Conservation (phyloP, 345 rosid genomes). For the Kernera saxatilis region DNA sequence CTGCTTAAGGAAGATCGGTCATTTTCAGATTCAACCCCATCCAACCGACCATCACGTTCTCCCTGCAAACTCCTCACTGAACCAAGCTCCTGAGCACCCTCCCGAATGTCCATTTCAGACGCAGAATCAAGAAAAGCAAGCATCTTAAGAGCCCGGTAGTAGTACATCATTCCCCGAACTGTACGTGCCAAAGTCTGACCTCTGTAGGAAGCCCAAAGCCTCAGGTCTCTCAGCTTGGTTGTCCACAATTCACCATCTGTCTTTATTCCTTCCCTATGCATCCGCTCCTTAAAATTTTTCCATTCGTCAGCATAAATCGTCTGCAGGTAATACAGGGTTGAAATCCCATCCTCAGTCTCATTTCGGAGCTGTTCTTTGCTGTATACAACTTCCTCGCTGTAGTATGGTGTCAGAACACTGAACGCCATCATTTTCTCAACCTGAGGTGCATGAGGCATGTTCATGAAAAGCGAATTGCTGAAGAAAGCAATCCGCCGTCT, state of each 20-base stretch:
- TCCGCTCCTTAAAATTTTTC: constrained; percentile 90
- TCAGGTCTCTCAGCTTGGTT: constrained; percentile 73
- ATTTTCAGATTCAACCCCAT: constrained; percentile 35
- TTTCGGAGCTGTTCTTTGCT: constrained; percentile 85
- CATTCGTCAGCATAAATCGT: constrained; percentile 92
- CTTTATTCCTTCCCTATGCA: constrained; percentile 77
- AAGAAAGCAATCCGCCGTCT: constrained; percentile 94
- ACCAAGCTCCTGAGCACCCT: constrained; percentile 75
- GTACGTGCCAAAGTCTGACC: constrained; percentile 96
- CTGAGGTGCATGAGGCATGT: constrained; percentile 98
- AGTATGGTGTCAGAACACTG: constrained; percentile 91
- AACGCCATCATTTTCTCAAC: constrained; percentile 99
- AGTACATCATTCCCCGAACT: constrained; percentile 98
- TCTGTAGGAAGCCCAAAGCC: constrained; percentile 98
- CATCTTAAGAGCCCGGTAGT: constrained; percentile 92
- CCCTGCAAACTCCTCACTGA: constrained; percentile 43
- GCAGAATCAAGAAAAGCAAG: constrained; percentile 96
- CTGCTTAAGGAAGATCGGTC: constrained; percentile 43
- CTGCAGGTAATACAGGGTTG: constrained; percentile 81
- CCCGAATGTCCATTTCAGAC: constrained; percentile 85
- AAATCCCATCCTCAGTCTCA: constrained; percentile 95
- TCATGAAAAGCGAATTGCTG: constrained; percentile 95
- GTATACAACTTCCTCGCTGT: constrained; percentile 81
- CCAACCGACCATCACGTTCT: constrained; percentile 32
- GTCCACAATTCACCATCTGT: constrained; percentile 68